Percentiles rank a stretch among this genome's conserved stretches.
Evolutionary conservation across 2,329 filamentous ascomycete species (phyloP).

Genomic region (Aureobasidium vineae): DNA sequence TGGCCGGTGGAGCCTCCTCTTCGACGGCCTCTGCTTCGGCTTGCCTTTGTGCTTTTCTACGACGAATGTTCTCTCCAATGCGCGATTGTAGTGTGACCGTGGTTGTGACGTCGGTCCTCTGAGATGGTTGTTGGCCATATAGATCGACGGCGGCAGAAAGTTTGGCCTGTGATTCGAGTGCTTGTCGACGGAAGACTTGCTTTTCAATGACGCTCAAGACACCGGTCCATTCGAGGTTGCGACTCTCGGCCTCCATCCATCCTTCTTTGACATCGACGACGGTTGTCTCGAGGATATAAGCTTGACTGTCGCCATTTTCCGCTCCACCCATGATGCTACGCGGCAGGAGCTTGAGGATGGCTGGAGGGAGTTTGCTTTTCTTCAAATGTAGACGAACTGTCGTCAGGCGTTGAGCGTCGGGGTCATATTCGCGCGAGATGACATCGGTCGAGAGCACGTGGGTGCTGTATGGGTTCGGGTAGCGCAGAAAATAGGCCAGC

Average conservation of each 20-base stretch:
- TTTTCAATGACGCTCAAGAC: constrained; percentile 75
- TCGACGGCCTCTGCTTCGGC: constrained; percentile 42
- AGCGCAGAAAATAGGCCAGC: constrained; percentile 85
- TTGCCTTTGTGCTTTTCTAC: constrained; percentile 48
- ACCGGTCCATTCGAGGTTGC: constrained; percentile 78
- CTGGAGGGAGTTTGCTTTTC: constrained; percentile 71
- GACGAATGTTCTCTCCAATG: constrained; percentile 66
- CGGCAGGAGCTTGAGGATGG: constrained; percentile 73
- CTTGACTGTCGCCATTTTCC: constrained; percentile 61
- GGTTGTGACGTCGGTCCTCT: constrained; percentile 67
- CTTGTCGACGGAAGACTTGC: constrained; percentile 63
- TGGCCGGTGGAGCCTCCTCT: constrained; percentile 50
- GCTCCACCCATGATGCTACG: constrained; percentile 62
- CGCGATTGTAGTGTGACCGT: constrained; percentile 70
- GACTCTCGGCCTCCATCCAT: constrained; percentile 78
- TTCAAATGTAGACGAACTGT: constrained; percentile 80
- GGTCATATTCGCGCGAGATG: constrained; percentile 70
- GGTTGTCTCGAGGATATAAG: constrained; percentile 77
- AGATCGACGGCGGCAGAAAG: constrained; percentile 12
- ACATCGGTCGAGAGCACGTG: constrained; percentile 84
- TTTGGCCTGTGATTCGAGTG: constrained; percentile 33
- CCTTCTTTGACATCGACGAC: constrained; percentile 76
- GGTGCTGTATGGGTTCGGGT: constrained; percentile 79
- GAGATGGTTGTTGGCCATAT: constrained; percentile 29
- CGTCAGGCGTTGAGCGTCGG: constrained; percentile 69